A percentile compares a stretch with the other conserved stretches of the same genome.
Conservation (phyloP, 1,284 basidiomycete species). For the Lignosus rhinocerotis region DNA sequence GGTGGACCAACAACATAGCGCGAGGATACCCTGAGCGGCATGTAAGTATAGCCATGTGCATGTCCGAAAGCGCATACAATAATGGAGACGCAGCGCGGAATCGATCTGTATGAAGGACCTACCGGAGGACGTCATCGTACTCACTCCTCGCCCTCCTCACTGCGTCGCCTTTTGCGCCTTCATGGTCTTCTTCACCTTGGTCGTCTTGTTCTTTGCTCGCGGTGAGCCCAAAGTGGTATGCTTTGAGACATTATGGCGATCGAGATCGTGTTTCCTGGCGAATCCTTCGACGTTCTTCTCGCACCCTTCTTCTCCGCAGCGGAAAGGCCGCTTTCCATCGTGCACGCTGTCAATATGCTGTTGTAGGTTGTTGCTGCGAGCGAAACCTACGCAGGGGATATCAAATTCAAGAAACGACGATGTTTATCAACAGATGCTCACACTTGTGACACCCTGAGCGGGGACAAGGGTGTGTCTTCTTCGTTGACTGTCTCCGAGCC, state of each 20-base stretch:
- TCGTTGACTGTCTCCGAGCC: not conserved
- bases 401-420: not conserved
- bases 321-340: not conserved
- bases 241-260: not conserved
- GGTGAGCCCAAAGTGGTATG: too few species aligned
- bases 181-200: not conserved
- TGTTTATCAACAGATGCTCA: not conserved
- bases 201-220: too few species aligned
- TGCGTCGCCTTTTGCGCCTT: not conserved
- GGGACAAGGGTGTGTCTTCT: not conserved
- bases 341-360: conserved; percentile 3
- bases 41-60: too few species aligned
- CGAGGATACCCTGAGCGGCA: too few species aligned
- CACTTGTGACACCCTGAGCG: not conserved
- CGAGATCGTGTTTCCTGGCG: not conserved
- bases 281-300: not conserved
- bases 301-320: not conserved
- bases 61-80: too few species aligned
- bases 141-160: not conserved
- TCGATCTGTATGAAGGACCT: too few species aligned
- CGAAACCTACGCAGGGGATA: not conserved
- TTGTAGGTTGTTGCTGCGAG: not conserved
- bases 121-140: too few species aligned
- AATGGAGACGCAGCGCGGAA: too few species aligned
- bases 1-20: too few species aligned